Evolutionary conservation across 768 basidiomycete genomes (phyloP).

Genomic region (Mycena alexandri): DNA sequence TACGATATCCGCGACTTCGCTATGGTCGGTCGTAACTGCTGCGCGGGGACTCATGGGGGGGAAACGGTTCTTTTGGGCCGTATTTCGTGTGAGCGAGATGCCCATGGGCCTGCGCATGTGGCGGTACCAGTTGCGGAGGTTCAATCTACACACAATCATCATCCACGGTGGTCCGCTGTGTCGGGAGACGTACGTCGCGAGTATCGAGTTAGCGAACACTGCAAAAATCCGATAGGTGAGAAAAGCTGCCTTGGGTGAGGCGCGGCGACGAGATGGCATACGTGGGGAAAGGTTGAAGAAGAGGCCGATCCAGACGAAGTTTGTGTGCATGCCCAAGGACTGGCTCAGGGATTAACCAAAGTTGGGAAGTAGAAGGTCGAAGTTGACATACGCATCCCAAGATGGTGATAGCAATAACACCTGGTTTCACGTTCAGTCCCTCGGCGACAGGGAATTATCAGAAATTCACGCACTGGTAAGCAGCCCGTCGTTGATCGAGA

Average conservation of each 20-base stretch:
- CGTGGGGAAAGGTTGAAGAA: constrained; percentile 24
- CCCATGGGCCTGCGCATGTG: constrained; percentile 25
- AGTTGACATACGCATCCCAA: constrained; percentile 20
- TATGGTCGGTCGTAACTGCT: background rate
- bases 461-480: constrained; percentile 23
- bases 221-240: constrained; percentile 8
- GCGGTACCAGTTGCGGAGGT: constrained; percentile 30
- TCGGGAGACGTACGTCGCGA: constrained; percentile 22
- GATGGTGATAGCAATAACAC: constrained; percentile 17
- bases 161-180: constrained; percentile 1
- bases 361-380: background rate
- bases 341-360: background rate
- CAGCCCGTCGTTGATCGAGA: constrained; percentile 28
- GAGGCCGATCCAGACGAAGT: constrained; percentile 26
- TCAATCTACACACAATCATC: constrained; percentile 19
- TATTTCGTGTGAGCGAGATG: constrained; percentile 9
- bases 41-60: constrained; percentile 8
- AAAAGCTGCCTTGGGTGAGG: background rate
- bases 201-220: constrained; percentile 27
- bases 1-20: constrained; percentile 14
- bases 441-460: background rate
- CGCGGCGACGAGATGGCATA: constrained; percentile 6
- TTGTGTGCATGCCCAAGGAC: constrained; percentile 20
- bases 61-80: background rate
- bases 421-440: constrained; percentile 6